Conservation (phyloP, 495 filamentous ascomycete genomes). For the Chaetomium cochliodes region DNA sequence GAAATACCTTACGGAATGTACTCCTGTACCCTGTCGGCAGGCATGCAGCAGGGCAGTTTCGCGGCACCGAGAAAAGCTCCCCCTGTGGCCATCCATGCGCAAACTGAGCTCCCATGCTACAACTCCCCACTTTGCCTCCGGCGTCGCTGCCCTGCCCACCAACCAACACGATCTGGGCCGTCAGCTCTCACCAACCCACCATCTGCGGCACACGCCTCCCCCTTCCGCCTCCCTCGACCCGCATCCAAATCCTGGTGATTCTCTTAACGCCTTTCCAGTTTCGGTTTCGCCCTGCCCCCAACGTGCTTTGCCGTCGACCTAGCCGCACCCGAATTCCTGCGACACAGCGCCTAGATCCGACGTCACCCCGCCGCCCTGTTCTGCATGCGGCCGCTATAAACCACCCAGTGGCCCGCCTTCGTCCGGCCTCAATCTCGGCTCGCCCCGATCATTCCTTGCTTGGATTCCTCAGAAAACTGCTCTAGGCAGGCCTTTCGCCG, state of each 20-base stretch:
- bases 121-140: constrained; percentile 2
- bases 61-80: background rate
- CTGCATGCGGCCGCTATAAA: constrained; percentile 25
- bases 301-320: constrained; percentile 23
- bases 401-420: constrained; percentile 11
- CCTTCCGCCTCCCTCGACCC: constrained; percentile 23
- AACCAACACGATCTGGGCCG: constrained; percentile 8
- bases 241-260: constrained; percentile 13
- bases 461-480: constrained; percentile 5
- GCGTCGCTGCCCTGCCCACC: constrained; percentile 12
- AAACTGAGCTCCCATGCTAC: background rate
- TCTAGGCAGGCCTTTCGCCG: background rate
- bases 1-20: background rate
- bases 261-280: constrained; percentile 12
- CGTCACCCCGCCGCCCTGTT: constrained; percentile 17
- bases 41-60: background rate
- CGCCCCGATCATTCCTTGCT: constrained; percentile 15
- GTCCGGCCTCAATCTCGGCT: constrained; percentile 17
- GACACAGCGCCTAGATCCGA: constrained; percentile 21
- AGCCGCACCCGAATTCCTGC: constrained; percentile 14
- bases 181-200: constrained; percentile 19
- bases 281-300: constrained; percentile 5
- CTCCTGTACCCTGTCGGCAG: background rate
- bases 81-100: background rate
- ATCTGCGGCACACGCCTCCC: constrained; percentile 31